Evolutionary conservation across 495 filamentous ascomycete genomes (phyloP).

Genomic region (Bathelium albidoporum): DNA sequence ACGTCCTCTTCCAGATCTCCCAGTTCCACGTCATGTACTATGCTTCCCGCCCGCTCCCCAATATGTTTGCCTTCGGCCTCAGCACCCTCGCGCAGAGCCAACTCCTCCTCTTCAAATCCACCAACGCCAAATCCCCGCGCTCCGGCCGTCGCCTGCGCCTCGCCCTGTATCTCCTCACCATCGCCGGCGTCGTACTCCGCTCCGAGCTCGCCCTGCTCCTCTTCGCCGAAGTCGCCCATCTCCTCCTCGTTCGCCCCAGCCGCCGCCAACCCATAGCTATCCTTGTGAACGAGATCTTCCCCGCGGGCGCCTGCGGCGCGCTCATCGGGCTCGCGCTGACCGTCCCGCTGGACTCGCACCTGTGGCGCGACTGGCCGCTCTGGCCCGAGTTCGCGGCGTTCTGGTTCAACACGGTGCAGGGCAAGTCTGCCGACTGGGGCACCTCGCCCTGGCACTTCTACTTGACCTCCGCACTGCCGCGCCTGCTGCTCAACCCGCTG

Average conservation of each 20-base stretch:
- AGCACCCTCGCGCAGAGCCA: slow-evolving; percentile 57
- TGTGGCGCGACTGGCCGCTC: slow-evolving; percentile 66
- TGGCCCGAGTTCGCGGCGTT: slow-evolving; percentile 92
- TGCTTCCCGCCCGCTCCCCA: slow-evolving; percentile 82
- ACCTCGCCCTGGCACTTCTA: slow-evolving; percentile 78
- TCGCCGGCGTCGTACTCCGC: slow-evolving; percentile 79
- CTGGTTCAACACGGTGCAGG: slow-evolving; percentile 79
- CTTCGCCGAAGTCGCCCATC: slow-evolving; percentile 41
- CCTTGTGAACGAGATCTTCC: slow-evolving; percentile 48
- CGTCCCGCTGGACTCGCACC: slow-evolving; percentile 72
- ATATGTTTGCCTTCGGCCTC: slow-evolving; percentile 90
- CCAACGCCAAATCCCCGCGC: slow-evolving; percentile 20
- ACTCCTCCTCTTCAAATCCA: slow-evolving; percentile 47
- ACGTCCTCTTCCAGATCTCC: slow-evolving; percentile 64
- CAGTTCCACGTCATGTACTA: slow-evolving; percentile 96
- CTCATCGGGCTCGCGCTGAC: slow-evolving; percentile 52
- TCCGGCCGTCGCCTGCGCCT: slow-evolving; percentile 24
- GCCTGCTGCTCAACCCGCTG: slow-evolving; percentile 72
- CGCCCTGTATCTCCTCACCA: slow-evolving; percentile 63
- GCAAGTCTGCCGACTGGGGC: slow-evolving; percentile 74
- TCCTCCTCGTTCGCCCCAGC: no score
- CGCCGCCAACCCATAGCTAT: slow-evolving; percentile 44
- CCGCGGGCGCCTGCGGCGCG: slow-evolving; percentile 57
- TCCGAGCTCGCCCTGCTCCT: slow-evolving; percentile 83
- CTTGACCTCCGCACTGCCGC: slow-evolving; percentile 67